Conservation (phyloP, 2,329 filamentous ascomycete genomes). For the Eutypella sp. region DNA sequence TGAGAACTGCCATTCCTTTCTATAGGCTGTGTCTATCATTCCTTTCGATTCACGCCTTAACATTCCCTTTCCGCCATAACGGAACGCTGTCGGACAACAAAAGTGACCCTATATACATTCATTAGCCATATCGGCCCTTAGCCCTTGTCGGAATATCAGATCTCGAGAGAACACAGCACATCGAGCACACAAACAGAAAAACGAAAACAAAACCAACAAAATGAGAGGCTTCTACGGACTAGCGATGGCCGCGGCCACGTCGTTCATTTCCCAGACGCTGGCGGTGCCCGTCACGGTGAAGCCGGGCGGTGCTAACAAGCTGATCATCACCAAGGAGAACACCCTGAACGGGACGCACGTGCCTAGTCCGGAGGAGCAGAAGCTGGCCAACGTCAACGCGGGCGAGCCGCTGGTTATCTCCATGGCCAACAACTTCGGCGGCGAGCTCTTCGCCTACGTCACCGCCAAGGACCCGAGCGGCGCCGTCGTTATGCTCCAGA, state of each 20-base stretch:
- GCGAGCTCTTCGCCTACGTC: conserved; percentile 36
- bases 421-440: conserved; percentile 35
- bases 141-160: no score
- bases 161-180: neutral
- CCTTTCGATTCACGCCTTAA: neutral
- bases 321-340: conserved; percentile 34
- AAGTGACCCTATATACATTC: neutral
- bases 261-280: conserved; percentile 17
- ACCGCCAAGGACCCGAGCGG: conserved; percentile 30
- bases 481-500: conserved; percentile 28
- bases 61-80: neutral
- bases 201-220: neutral
- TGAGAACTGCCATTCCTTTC: neutral
- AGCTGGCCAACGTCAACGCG: neutral
- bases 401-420: conserved; percentile 18
- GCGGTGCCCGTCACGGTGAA: conserved; percentile 30
- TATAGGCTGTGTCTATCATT: neutral
- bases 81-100: neutral
- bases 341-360: conserved; percentile 32
- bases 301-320: conserved; percentile 26
- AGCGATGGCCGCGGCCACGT: conserved; percentile 17
- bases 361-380: neutral
- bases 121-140: neutral
- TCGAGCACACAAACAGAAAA: neutral
- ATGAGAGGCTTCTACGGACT: conserved; percentile 22